These are phyloP conservation scores for Xylaria nigripes DNA, from an alignment of 495 filamentous ascomycete species.

Conservation along the genomic window DNA sequence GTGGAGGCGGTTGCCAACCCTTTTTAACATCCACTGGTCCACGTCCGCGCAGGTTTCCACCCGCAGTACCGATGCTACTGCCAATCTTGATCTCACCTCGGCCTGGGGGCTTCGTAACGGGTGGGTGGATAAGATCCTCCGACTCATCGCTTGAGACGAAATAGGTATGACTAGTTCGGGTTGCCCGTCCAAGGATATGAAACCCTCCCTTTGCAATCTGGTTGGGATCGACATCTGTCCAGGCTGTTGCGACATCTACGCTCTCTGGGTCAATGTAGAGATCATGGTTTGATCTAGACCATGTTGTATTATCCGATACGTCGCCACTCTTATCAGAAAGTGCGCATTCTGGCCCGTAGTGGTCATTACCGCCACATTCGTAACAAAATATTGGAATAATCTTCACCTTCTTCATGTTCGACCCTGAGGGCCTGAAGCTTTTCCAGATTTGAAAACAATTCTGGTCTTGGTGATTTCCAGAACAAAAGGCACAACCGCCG, in stretches of 20 bases:
- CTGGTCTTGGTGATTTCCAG: slow-evolving; percentile 24
- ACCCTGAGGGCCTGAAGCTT: slow-evolving; percentile 21
- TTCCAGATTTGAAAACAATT: slow-evolving; percentile 33
- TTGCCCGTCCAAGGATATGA: slow-evolving; percentile 30
- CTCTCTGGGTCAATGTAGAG: slow-evolving; percentile 31
- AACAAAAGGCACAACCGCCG: slow-evolving; percentile 31
- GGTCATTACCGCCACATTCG: slow-evolving; percentile 30
- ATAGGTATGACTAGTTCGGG: slow-evolving; percentile 30
- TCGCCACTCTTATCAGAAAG: slow-evolving; percentile 15
- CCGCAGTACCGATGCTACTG: slow-evolving; percentile 15
- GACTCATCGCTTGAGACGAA: slow-evolving; percentile 38
- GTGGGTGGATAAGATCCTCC: slow-evolving; percentile 32
- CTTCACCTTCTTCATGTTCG: slow-evolving; percentile 27
- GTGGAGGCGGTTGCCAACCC: slow-evolving; percentile 20
- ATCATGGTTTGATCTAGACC: slow-evolving; percentile 27
- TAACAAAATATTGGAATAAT: slow-evolving; percentile 35
- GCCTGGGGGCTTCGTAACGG: slow-evolving; percentile 18
- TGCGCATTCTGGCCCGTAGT: slow-evolving; percentile 33
- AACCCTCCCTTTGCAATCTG: slow-evolving; percentile 13
- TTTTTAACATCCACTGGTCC: not conserved
- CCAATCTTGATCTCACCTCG: slow-evolving; percentile 27
- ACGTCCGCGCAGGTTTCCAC: not conserved
- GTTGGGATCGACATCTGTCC: slow-evolving; percentile 3
- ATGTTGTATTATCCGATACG: slow-evolving; percentile 18
- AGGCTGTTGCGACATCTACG: slow-evolving; percentile 24